phyloP scores from a whole-genome alignment of 371 early-diverging fungal genomes.

The Mucor velutinosus region DNA sequence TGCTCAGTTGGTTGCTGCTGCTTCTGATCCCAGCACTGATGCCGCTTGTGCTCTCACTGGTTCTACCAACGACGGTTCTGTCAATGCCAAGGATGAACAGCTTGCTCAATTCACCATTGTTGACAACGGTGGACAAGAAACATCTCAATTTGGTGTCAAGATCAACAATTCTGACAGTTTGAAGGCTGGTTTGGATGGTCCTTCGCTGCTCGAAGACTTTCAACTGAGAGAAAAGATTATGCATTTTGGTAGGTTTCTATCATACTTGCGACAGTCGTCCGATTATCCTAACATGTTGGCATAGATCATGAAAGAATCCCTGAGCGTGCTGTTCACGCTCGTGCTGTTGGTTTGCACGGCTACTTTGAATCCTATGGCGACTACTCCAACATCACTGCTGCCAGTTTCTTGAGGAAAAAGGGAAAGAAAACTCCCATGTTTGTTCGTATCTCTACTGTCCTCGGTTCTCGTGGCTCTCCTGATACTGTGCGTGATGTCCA shows the following conservation, averaged over 20 bases:
- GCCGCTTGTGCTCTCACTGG: slow-evolving; percentile 4
- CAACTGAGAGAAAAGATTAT: slow-evolving; percentile 52
- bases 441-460: slow-evolving; percentile 61
- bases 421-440: slow-evolving; percentile 57
- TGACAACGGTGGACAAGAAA: slow-evolving; percentile 24
- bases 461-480: slow-evolving; percentile 47
- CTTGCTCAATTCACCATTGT: slow-evolving; percentile 2
- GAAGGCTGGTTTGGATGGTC: slow-evolving; percentile 50
- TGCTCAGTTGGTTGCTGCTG: slow-evolving; percentile 1
- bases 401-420: slow-evolving; percentile 36
- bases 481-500: slow-evolving; percentile 62
- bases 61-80: not conserved
- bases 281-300: not conserved
- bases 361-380: slow-evolving; percentile 52
- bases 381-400: slow-evolving; percentile 49
- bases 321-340: slow-evolving; percentile 59
- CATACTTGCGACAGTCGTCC: not conserved
- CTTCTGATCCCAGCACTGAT: not conserved
- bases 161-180: slow-evolving; percentile 36
- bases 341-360: slow-evolving; percentile 58
- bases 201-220: slow-evolving; percentile 53
- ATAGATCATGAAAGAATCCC: slow-evolving; percentile 52
- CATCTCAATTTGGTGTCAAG: slow-evolving; percentile 31
- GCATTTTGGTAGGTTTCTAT: slow-evolving; percentile 50
- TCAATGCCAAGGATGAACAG: not conserved